Evolutionary conservation across 1,284 basidiomycete genomes (phyloP), one percentile per base, ranked within the genome.

Genomic region (Ustilago vetiveriae): DNA sequence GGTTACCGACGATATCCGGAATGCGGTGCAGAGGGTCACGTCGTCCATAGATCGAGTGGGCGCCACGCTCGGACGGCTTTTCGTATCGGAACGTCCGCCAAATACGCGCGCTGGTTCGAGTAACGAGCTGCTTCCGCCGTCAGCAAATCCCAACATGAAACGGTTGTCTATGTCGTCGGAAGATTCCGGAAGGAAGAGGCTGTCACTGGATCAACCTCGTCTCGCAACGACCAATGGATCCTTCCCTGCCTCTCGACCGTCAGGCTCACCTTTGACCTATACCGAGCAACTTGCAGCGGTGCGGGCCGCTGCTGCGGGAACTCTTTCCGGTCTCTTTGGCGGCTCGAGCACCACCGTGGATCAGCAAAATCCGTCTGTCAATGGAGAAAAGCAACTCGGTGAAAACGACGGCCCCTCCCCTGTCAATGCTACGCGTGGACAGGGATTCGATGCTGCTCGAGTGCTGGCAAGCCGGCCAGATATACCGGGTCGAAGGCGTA

Each of bases 1-100:
- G 33, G 79, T 81, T n/a, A 74, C 60, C 11, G 57, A 57, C 11
- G 65, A 75, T n/a, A 66, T 78, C n/a, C 56, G 64, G 17, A 46
- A 33, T 16, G 66, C 54, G 19, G 69, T 72, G 32, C 51, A 60
- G 21, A 46, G 48, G 16, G 65, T 52, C 24, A 53, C 63, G 6
- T 43, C 62, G 33, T 65, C 58, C 13, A 74, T 72, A 24, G 58
- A 70, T 17, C 50, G 43, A 4, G 59, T 57, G 8, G 53, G 65
- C 32, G 47, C 42, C 23, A 49, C 39, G 40, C 53, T 73, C 8
- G 57, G 62, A 38, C 43, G 39, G 47, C 49, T 73, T 13, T 59
- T 53, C n/a, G 57, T 66, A 2, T 54, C 58, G 4, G 45, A 50
- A 16, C 45, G 52, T 2, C 54, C 64, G n/a, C 23, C 52, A 5